These are phyloP conservation scores for Silene coronaria DNA, from an alignment of 179 eudicot species.

Conservation along the genomic window DNA sequence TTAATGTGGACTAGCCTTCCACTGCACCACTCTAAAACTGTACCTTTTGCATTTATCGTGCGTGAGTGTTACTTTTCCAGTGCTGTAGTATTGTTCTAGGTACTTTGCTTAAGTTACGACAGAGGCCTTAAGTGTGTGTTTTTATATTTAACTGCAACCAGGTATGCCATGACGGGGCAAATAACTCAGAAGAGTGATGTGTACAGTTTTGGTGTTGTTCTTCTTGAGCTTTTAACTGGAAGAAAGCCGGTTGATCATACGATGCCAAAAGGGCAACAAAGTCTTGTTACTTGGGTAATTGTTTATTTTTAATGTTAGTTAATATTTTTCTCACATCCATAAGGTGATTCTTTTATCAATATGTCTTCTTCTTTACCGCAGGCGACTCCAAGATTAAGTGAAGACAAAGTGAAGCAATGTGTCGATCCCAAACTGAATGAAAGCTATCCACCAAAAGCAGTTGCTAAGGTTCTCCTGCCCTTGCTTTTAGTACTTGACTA, in stretches of 20 bases:
- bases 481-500: neutral
- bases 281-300: constrained; percentile 82
- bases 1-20: too few species aligned
- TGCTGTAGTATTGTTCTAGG: too few species aligned
- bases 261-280: constrained; percentile 86
- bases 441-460: constrained; percentile 63
- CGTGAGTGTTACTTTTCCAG: too few species aligned
- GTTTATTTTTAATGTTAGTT: neutral
- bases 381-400: constrained; percentile 83
- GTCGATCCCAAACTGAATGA: constrained; percentile 68
- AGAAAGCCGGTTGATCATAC: constrained; percentile 89
- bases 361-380: constrained; percentile 17
- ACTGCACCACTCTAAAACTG: too few species aligned
- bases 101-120: neutral
- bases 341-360: neutral
- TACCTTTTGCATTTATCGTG: too few species aligned
- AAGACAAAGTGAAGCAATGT: constrained; percentile 78
- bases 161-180: constrained; percentile 87
- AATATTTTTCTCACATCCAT: neutral
- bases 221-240: constrained; percentile 78
- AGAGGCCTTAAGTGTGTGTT: neutral
- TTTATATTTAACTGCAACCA: constrained; percentile 12
- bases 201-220: constrained; percentile 86
- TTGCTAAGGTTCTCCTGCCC: constrained; percentile 50
- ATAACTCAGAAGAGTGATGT: constrained; percentile 88